These are phyloP conservation scores for Colletotrichum sp. DNA, from an alignment of 2,329 filamentous ascomycete genomes.

Conservation along the genomic window DNA sequence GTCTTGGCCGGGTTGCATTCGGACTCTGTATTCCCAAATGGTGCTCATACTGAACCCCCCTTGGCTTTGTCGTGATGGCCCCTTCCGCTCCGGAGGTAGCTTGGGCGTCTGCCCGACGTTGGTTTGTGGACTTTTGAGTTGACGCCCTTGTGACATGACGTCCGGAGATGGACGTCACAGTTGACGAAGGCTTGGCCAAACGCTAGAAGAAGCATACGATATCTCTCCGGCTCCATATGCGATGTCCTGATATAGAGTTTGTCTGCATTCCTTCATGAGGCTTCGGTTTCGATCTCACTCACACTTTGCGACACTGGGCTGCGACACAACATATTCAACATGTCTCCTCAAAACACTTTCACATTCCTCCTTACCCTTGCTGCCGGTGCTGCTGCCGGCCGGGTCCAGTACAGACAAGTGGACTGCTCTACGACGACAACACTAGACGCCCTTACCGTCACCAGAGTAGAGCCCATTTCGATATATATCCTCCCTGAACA, in stretches of 20 bases:
- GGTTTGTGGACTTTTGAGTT: conserved; percentile 8
- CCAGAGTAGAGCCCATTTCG: conserved; percentile 15
- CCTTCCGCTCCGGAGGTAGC: background rate
- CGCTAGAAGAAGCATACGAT: background rate
- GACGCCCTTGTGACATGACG: conserved; percentile 4
- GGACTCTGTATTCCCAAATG: background rate
- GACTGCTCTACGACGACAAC: conserved; percentile 8
- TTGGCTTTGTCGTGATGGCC: background rate
- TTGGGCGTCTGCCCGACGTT: background rate
- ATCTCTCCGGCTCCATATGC: background rate
- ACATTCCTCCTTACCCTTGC: conserved; percentile 8
- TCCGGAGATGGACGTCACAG: conserved; percentile 15
- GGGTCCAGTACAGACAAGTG: conserved; percentile 2
- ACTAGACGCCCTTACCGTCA: conserved; percentile 12
- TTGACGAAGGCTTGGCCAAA: background rate
- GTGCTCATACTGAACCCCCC: background rate
- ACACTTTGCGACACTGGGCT: background rate
- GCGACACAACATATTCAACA: background rate
- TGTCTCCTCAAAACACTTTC: conserved; percentile 3
- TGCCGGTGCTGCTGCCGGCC: background rate
- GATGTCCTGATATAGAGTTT: conserved; percentile 19
- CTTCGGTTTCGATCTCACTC: background rate
- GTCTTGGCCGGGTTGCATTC: background rate
- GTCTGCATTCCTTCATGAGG: conserved; percentile 12
- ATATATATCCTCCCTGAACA: conserved; percentile 7